Conservation (phyloP, 306 rosid species). For the Cucurbita ficifolia region DNA sequence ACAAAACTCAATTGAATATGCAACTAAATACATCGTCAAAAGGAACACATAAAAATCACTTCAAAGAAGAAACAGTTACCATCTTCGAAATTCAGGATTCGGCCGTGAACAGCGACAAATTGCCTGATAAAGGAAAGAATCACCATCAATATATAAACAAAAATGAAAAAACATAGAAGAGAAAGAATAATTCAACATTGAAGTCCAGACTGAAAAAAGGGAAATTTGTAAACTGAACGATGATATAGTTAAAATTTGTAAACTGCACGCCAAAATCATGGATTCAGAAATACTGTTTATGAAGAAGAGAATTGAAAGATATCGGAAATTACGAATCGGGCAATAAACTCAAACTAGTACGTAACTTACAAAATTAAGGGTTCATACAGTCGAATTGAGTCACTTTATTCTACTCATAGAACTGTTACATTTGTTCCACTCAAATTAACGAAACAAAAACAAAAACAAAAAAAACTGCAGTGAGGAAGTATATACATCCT, state of each 20-base stretch:
- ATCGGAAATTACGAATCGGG: background rate
- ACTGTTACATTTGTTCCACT: background rate
- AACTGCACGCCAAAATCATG: background rate
- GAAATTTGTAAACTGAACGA: background rate
- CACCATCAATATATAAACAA: background rate
- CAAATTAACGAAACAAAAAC: background rate
- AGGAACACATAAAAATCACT: background rate
- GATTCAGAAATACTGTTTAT: background rate
- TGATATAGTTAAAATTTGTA: background rate
- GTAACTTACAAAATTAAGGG: background rate
- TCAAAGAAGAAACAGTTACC: background rate
- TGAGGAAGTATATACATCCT: background rate
- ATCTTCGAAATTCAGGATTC: background rate
- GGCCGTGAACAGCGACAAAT: background rate
- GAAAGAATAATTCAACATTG: background rate
- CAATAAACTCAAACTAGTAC: background rate
- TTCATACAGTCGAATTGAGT: background rate
- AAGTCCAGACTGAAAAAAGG: background rate
- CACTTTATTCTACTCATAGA: background rate
- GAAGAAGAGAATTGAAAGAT: background rate
- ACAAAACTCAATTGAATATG: background rate
- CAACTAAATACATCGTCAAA: background rate
- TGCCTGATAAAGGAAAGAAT: slow-evolving; percentile 9
- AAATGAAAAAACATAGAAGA: background rate
- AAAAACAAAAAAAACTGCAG: background rate